These are phyloP conservation scores for Artemisia argyi DNA, from an alignment of 129 eudicot genomes.

Conservation along the genomic window DNA sequence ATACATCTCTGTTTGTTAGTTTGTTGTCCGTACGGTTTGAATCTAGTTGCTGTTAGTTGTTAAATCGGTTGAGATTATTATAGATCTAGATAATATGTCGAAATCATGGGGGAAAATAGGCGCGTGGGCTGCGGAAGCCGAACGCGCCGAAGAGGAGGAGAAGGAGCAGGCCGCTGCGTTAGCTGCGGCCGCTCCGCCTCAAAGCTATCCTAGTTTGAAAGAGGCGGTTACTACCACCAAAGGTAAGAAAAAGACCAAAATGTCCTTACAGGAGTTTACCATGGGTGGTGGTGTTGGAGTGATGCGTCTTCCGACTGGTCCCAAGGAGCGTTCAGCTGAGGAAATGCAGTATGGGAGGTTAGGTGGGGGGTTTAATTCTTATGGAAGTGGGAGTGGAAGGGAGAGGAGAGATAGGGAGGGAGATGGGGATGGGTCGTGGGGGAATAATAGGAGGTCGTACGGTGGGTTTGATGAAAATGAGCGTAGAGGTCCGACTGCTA, in stretches of 20 bases:
- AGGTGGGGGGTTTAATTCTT: constrained; percentile 77
- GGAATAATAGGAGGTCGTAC: constrained; percentile 48
- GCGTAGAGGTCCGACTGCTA: constrained; percentile 43
- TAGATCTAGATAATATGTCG: constrained; percentile 48
- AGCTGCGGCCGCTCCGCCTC: constrained; percentile 44
- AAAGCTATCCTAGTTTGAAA: constrained; percentile 63
- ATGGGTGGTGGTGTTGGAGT: constrained; percentile 30
- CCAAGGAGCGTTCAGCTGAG: constrained; percentile 67
- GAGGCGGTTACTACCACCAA: constrained; percentile 53
- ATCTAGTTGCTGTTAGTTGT: not conserved
- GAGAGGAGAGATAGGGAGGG: constrained; percentile 36
- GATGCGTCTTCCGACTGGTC: constrained; percentile 88
- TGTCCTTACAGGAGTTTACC: constrained; percentile 73
- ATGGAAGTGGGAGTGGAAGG: constrained; percentile 55
- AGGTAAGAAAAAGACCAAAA: constrained; percentile 81
- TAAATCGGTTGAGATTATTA: constrained; percentile 12
- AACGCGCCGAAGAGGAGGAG: constrained; percentile 75
- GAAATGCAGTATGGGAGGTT: constrained; percentile 57
- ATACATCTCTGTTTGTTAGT: too few species aligned
- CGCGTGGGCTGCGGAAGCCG: constrained; percentile 94
- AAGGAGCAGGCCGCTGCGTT: constrained; percentile 44
- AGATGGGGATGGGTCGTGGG: constrained; percentile 47
- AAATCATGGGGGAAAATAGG: constrained; percentile 84
- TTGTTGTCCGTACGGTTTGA: not conserved
- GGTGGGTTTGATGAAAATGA: constrained; percentile 61